These are phyloP conservation scores for Apiotrichum gamsii DNA, from an alignment of 1,284 basidiomycete species.

Conservation along the genomic window DNA sequence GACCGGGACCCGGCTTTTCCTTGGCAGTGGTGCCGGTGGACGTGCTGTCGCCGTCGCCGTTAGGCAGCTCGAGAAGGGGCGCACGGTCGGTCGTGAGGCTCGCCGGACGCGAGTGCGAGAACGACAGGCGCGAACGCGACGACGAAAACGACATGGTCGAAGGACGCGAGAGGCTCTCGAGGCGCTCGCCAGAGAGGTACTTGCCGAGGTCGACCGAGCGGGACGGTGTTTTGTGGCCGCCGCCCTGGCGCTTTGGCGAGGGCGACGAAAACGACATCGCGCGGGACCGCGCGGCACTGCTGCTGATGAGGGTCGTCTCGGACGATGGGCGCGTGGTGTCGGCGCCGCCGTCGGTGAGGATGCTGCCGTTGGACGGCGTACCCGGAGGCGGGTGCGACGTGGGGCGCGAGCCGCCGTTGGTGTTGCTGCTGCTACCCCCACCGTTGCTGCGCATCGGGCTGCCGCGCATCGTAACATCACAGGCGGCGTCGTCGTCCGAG, in stretches of 20 bases:
- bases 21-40: not conserved
- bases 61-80: not conserved
- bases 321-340: conserved; percentile 13
- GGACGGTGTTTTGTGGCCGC: conserved; percentile 32
- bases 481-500: conserved; percentile 35
- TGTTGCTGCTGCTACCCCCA: too few species aligned
- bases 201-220: conserved; percentile 42
- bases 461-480: not conserved
- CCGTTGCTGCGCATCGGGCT: not conserved
- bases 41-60: conserved; percentile 3
- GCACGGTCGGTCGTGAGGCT: too few species aligned
- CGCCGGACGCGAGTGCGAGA: not conserved
- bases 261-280: conserved; percentile 5
- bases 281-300: conserved; percentile 1
- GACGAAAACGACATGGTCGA: conserved; percentile 15
- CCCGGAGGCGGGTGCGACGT: conserved; percentile 4
- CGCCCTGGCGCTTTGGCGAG: conserved; percentile 15
- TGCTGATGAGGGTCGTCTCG: not conserved
- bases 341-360: conserved; percentile 6
- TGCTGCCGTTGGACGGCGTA: not conserved
- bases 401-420: conserved; percentile 8
- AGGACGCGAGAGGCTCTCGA: not conserved
- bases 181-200: conserved; percentile 15
- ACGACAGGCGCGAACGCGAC: conserved; percentile 6
- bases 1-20: too few species aligned